Conservation (phyloP, 495 filamentous ascomycete species). For the Chaetomium tenue region DNA sequence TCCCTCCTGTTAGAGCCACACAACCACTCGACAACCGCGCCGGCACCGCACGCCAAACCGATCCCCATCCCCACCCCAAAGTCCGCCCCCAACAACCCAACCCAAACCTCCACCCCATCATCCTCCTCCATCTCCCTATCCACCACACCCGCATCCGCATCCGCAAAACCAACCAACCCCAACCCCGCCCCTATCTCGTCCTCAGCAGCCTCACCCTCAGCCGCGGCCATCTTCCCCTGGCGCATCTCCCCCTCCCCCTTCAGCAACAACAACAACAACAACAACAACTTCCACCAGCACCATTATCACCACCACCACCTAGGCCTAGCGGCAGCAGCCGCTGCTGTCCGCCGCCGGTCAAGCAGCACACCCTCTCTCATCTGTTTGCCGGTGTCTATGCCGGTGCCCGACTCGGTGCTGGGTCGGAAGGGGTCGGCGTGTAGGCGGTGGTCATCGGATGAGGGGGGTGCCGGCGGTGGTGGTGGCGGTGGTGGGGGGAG, state of each 20-base stretch:
- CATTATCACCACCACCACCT: no score
- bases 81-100: not conserved
- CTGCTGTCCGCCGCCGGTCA: not conserved
- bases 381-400: not conserved
- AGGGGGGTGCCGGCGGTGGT: not conserved
- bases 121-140: no score
- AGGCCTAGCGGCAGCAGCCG: no score
- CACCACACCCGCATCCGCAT: not conserved
- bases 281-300: not conserved
- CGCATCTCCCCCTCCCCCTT: constrained; percentile 12
- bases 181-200: not conserved
- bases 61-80: not conserved
- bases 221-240: constrained; percentile 12
- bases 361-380: not conserved
- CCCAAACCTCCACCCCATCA: no score
- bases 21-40: not conserved
- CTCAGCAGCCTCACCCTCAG: not conserved
- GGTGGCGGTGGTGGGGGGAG: no score
- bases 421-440: constrained; percentile 22
- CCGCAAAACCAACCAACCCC: no score
- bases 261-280: not conserved
- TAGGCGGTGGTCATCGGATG: not conserved
- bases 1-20: not conserved
- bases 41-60: not conserved
- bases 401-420: constrained; percentile 7